Conservation (phyloP, 2,329 filamentous ascomycete genomes). For the Lachnellula arida region DNA sequence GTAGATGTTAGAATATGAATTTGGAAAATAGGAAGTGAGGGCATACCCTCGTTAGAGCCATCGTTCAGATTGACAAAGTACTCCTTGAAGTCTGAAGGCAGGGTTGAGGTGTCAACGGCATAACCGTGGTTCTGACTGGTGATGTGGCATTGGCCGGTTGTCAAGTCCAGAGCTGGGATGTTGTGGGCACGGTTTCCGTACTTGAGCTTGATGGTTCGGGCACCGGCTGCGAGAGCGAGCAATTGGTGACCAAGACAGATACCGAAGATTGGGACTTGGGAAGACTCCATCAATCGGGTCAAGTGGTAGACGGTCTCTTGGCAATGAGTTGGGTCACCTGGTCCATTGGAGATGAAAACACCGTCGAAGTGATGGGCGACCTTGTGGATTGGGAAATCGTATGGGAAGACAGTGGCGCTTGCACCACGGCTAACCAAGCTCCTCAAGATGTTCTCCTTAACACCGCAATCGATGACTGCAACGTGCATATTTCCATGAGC, state of each 20-base stretch:
- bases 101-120: constrained; percentile 79
- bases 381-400: constrained; percentile 97
- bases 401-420: constrained; percentile 91
- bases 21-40: not conserved
- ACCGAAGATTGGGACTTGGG: constrained; percentile 89
- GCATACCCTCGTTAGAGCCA: constrained; percentile 81
- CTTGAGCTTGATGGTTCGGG: constrained; percentile 93
- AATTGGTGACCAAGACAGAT: constrained; percentile 98
- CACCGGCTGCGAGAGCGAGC: constrained; percentile 82
- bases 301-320: constrained; percentile 92
- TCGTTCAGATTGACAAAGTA: constrained; percentile 99
- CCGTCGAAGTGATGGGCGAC: constrained; percentile 96
- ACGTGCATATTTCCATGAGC: constrained; percentile 81
- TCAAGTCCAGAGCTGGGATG: constrained; percentile 91
- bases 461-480: constrained; percentile 93
- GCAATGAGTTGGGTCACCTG: constrained; percentile 96
- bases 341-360: constrained; percentile 98
- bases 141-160: constrained; percentile 96
- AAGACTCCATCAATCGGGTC: constrained; percentile 82
- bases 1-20: constrained; percentile 8
- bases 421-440: constrained; percentile 88
- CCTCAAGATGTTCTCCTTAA: constrained; percentile 99
- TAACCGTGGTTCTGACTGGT: constrained; percentile 99
- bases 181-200: constrained; percentile 99
- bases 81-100: constrained; percentile 87